Evolutionary conservation across 257 asterid genomes (phyloP).

Genomic region (Nicotiana tomentosiformis): DNA sequence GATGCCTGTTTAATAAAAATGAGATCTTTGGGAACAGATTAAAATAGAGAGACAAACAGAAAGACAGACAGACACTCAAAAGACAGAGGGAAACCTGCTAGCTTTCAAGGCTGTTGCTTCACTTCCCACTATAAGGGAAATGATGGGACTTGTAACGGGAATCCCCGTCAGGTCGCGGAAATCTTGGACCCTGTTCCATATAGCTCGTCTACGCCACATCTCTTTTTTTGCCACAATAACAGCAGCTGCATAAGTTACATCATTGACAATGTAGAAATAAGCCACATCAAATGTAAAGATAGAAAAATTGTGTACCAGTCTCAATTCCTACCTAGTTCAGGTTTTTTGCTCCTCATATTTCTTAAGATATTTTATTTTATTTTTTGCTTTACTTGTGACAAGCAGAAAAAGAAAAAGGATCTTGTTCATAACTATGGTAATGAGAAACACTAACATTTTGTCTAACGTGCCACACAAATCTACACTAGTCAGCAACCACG

Average conservation of each 20-base stretch:
- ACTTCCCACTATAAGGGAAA: constrained; percentile 66
- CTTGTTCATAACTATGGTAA: background rate
- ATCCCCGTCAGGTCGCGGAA: constrained; percentile 49
- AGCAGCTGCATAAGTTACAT: constrained; percentile 57
- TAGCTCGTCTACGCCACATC: constrained; percentile 77
- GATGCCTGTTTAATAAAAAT: constrained; percentile 58
- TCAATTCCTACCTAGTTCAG: background rate
- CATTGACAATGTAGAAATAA: background rate
- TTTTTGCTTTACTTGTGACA: background rate
- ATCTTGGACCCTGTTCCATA: constrained; percentile 58
- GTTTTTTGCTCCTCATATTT: background rate
- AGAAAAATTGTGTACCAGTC: background rate
- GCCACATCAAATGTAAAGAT: background rate
- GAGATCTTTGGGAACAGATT: constrained; percentile 16
- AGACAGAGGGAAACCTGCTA: constrained; percentile 52
- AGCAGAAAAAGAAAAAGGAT: background rate
- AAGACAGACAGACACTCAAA: background rate
- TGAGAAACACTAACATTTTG: background rate
- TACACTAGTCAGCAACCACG: background rate
- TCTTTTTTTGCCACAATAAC: constrained; percentile 66
- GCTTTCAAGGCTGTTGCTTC: constrained; percentile 90
- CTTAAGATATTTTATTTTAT: background rate
- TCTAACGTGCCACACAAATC: background rate
- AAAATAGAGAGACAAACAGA: background rate
- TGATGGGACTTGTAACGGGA: constrained; percentile 38